Evolutionary conservation across 208 protist species (phyloP).

Genomic region (Wallacemonas sp.): DNA sequence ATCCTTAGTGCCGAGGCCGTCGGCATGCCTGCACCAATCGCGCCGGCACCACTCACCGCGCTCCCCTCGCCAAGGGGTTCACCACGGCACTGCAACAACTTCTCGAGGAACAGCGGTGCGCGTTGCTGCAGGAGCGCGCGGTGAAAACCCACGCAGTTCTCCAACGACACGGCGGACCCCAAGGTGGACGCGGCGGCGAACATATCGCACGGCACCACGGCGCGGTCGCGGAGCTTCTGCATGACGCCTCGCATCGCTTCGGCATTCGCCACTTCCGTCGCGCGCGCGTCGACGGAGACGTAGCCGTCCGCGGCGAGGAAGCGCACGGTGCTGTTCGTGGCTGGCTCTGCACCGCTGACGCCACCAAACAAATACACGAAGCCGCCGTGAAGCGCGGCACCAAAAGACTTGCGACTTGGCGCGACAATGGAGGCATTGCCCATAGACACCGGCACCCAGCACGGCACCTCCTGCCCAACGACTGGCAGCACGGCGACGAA

Average conservation of each 20-base stretch:
- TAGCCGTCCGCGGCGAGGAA: slow-evolving; percentile 84
- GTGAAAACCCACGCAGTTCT: slow-evolving; percentile 62
- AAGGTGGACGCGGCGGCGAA: slow-evolving; percentile 34
- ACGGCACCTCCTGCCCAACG: slow-evolving; percentile 26
- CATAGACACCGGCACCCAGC: slow-evolving; percentile 81
- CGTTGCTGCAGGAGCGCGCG: slow-evolving; percentile 67
- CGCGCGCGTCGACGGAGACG: slow-evolving; percentile 35
- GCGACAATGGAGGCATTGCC: slow-evolving; percentile 71
- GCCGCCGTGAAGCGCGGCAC: slow-evolving; percentile 65
- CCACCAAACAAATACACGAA: slow-evolving; percentile 88
- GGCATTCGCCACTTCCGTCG: slow-evolving; percentile 13
- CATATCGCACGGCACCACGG: slow-evolving; percentile 19
- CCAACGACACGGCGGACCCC: slow-evolving; percentile 24
- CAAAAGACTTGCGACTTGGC: slow-evolving; percentile 64
- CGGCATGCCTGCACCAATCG: neutral
- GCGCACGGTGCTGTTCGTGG: slow-evolving; percentile 70
- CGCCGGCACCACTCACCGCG: neutral
- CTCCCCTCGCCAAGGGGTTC: slow-evolving; percentile 9
- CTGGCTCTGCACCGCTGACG: slow-evolving; percentile 54
- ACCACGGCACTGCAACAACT: slow-evolving; percentile 51
- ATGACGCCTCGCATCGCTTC: slow-evolving; percentile 25
- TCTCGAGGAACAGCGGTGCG: slow-evolving; percentile 56
- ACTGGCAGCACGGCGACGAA: slow-evolving; percentile 70
- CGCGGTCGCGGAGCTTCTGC: slow-evolving; percentile 29
- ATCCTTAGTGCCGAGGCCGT: neutral